A percentile compares a stretch with the other conserved stretches of the same genome.
Conservation (phyloP, 2,329 filamentous ascomycete species). For the Aspergillus uvarum region DNA sequence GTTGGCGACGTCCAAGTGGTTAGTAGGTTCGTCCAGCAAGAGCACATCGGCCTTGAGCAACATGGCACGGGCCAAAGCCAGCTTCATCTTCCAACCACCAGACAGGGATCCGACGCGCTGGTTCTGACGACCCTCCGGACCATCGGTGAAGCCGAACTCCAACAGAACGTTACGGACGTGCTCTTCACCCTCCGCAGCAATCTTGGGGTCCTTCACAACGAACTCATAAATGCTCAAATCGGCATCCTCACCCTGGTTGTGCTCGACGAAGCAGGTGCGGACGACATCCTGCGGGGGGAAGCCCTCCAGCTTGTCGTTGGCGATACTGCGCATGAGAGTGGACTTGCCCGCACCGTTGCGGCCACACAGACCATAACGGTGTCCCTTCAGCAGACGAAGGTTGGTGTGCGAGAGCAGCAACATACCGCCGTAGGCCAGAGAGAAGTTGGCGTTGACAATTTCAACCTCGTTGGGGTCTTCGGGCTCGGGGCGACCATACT, state of each 20-base stretch:
- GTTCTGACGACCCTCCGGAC: constrained; percentile 82
- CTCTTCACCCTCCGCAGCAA: constrained; percentile 73
- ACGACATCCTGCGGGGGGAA: constrained; percentile 92
- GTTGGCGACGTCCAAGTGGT: constrained; percentile 95
- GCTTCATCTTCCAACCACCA: constrained; percentile 99
- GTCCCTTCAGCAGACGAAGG: constrained; percentile 88
- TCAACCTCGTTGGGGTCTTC: constrained; percentile 91
- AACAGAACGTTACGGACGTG: constrained; percentile 80
- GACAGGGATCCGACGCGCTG: constrained; percentile 92
- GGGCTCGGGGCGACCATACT: constrained; percentile 78
- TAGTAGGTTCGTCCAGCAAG: constrained; percentile 96
- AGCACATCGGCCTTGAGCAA: constrained; percentile 95
- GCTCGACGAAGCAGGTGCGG: constrained; percentile 96
- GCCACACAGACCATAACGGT: constrained; percentile 94
- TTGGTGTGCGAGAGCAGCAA: constrained; percentile 94
- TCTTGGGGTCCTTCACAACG: constrained; percentile 82
- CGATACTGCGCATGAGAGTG: constrained; percentile 97
- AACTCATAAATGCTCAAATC: constrained; percentile 95
- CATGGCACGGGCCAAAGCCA: constrained; percentile 94
- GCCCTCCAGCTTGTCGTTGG: constrained; percentile 91
- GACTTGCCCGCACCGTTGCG: constrained; percentile 98
- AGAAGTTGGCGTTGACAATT: constrained; percentile 98
- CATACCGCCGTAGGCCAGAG: constrained; percentile 96
- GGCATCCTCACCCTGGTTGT: constrained; percentile 97
- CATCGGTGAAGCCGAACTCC: constrained; percentile 91